These are phyloP conservation scores for Sonneratia alba DNA, from an alignment of 345 rosid genomes.

Conservation along the genomic window DNA sequence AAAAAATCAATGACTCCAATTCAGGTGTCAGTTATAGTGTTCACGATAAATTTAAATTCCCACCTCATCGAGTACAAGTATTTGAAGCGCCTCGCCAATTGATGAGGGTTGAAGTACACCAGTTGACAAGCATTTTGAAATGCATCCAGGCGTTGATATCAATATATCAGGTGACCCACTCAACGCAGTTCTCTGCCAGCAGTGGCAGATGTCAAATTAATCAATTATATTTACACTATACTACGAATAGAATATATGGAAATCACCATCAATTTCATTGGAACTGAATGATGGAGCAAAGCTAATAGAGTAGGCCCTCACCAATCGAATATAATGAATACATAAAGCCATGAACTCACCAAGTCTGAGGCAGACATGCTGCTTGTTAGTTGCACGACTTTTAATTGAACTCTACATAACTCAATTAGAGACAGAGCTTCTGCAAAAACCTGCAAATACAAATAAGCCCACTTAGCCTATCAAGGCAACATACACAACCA, in stretches of 20 bases:
- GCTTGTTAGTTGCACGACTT: slow-evolving; percentile 60
- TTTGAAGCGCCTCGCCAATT: slow-evolving; percentile 56
- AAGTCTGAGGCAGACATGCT: slow-evolving; percentile 63
- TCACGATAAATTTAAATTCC: not conserved
- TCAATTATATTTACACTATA: not conserved
- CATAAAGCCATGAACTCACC: slow-evolving; percentile 30
- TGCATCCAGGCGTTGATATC: slow-evolving; percentile 75
- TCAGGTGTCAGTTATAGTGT: not conserved
- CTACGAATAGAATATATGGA: not conserved
- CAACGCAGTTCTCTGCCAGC: slow-evolving; percentile 56
- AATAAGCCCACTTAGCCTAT: not conserved
- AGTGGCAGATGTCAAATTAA: not conserved
- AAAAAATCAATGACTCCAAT: not conserved
- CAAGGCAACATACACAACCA: not conserved
- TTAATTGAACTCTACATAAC: slow-evolving; percentile 66
- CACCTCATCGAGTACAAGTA: slow-evolving; percentile 93
- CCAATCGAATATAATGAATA: not conserved
- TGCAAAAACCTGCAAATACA: slow-evolving; percentile 40
- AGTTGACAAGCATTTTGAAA: slow-evolving; percentile 64
- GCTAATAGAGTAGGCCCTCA: not conserved
- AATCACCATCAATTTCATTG: not conserved
- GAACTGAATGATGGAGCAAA: not conserved
- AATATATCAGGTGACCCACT: slow-evolving; percentile 69
- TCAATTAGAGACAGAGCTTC: slow-evolving; percentile 61
- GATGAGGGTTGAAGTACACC: slow-evolving; percentile 55